These are phyloP conservation scores for Zymoseptoria tritici DNA, from an alignment of 2,329 filamentous ascomycete genomes.

Conservation along the genomic window DNA sequence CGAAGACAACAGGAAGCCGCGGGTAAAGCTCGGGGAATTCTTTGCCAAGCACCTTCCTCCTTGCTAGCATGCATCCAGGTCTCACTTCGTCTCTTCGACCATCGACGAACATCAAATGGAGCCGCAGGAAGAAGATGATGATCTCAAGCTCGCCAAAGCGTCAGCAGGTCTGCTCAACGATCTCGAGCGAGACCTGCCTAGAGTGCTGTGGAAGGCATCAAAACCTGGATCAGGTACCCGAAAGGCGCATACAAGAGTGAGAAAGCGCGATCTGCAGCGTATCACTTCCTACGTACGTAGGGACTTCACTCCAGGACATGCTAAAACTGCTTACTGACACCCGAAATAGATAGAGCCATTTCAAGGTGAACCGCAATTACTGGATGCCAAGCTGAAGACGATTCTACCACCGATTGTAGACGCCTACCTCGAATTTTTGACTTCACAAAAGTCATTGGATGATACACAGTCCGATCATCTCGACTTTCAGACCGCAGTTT, in stretches of 20 bases:
- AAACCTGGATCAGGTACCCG: slow-evolving; percentile 16
- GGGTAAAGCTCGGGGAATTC: neutral
- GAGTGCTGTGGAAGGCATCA: slow-evolving; percentile 32
- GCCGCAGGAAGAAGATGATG: slow-evolving; percentile 35
- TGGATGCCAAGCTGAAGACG: slow-evolving; percentile 72
- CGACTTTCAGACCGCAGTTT: slow-evolving; percentile 60
- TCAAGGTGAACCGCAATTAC: slow-evolving; percentile 87
- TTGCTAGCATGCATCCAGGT: neutral
- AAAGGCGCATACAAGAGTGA: slow-evolving; percentile 32
- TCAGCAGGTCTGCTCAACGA: slow-evolving; percentile 31
- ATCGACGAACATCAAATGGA: neutral
- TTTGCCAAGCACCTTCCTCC: neutral
- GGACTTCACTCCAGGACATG: neutral
- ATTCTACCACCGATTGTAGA: slow-evolving; percentile 69
- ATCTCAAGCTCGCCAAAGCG: slow-evolving; percentile 39
- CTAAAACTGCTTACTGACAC: neutral
- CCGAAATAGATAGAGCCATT: slow-evolving; percentile 66
- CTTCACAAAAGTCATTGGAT: slow-evolving; percentile 10
- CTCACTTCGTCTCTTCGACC: neutral
- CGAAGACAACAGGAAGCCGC: neutral
- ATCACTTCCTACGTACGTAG: slow-evolving; percentile 30
- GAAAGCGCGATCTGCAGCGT: slow-evolving; percentile 34
- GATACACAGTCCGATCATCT: slow-evolving; percentile 22
- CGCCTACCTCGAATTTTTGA: slow-evolving; percentile 64
- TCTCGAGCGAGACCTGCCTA: slow-evolving; percentile 38